Base-by-base conservation (phyloP, 2,329 filamentous ascomycete species). In the Diplodia mutila region DNA sequence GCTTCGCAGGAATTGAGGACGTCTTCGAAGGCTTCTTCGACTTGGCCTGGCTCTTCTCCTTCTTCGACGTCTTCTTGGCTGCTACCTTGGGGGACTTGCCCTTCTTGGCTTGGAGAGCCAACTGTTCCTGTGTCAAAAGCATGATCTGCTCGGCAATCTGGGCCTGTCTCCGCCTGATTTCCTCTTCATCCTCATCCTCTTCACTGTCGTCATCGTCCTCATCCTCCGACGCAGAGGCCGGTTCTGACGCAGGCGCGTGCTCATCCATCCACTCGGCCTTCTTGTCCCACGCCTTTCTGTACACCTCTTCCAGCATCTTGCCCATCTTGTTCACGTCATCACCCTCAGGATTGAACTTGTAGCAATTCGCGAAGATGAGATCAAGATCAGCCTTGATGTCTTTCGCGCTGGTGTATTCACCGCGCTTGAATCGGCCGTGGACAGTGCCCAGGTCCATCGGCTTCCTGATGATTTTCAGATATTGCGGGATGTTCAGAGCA, bases 381-480 rank as follows among this genome's bases (percentile, higher is more conserved):
- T 89, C 86, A 66, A 97, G 87, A 74, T 97, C 94, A 68, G 86
- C 86, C 75, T 97, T 91, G 73, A 98, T 93, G 54, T 97, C 94
- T 77, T 93, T 93, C 0, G 92, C 85, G 67, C 86, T 92, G 71
- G 88, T 86, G 75, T 98, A 98, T 67, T 93, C 87, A 29, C 93
- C 93, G 14, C 84, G 84, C 72, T 90, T 88, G 49, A 97, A 84
- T 79, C 96, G 96, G 51, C 85, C 85, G 42, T 87, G 84, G 75
- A 97, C 91, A n/a, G 92, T 97, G 18, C 86, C 85, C 61, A 97
- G 84, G 77, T 99, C 94, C 94, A 98, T 99, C 0, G 95, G 95
- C 77, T 94, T 93, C 84, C 97, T 98, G 81, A 99, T 93, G 69
- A 98, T 84, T 74, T 91, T 93, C 77, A 95, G 92, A 77, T 99